Evolutionary conservation across 495 filamentous ascomycete genomes (phyloP).

Genomic region (Poronia punctata): DNA sequence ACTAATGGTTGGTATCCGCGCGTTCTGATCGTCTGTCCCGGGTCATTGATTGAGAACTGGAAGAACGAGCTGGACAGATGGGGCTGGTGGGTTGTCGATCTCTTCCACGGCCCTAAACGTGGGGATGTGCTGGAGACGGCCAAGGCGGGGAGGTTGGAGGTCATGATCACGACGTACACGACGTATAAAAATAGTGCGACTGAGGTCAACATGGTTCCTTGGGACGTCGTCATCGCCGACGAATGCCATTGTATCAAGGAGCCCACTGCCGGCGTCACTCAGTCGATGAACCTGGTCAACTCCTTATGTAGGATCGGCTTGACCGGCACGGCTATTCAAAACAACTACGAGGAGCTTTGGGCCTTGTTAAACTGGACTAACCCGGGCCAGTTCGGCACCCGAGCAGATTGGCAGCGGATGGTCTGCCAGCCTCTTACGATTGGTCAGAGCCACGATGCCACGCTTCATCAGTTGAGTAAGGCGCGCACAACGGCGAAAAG

Average conservation of each 20-base stretch:
- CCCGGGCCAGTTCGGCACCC: conserved; percentile 75
- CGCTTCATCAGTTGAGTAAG: conserved; percentile 67
- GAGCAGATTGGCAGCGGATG: conserved; percentile 66
- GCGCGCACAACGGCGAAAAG: conserved; percentile 78
- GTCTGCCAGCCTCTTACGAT: conserved; percentile 75
- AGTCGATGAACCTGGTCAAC: conserved; percentile 87
- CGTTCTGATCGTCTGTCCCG: conserved; percentile 81
- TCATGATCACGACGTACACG: conserved; percentile 88
- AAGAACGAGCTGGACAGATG: conserved; percentile 74
- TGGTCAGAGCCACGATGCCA: conserved; percentile 90
- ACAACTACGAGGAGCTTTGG: conserved; percentile 97
- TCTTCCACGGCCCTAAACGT: conserved; percentile 72
- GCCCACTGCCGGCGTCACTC: conserved; percentile 64
- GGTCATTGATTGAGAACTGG: conserved; percentile 87
- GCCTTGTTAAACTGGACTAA: conserved; percentile 95
- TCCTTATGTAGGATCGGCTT: conserved; percentile 88
- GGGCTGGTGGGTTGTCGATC: conserved; percentile 92
- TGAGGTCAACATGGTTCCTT: conserved; percentile 74
- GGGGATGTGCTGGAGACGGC: conserved; percentile 68
- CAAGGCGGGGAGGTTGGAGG: conserved; percentile 66
- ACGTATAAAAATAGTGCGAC: conserved; percentile 75
- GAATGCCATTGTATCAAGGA: conserved; percentile 95
- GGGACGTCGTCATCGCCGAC: conserved; percentile 97
- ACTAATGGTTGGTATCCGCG: conserved; percentile 73
- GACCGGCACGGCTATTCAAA: conserved; percentile 95